phyloP scores from a whole-genome alignment of 306 rosid species.

The Begonia masoniana region DNA sequence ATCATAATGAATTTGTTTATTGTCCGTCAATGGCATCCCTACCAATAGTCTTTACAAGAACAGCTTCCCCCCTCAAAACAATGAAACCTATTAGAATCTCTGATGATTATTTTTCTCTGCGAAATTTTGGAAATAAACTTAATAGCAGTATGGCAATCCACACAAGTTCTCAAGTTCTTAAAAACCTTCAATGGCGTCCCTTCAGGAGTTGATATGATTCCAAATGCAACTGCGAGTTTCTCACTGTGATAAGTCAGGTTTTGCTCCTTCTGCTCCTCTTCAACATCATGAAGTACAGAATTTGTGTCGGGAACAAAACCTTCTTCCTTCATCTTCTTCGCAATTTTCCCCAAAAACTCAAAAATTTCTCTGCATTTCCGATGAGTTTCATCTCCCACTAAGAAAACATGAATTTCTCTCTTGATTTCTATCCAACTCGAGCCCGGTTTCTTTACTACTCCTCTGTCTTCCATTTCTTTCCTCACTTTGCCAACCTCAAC shows the following conservation, averaged over 20 bases:
- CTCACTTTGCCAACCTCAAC: slow-evolving; percentile 38
- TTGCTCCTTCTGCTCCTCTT: slow-evolving; percentile 55
- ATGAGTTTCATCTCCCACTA: slow-evolving; percentile 50
- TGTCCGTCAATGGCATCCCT: too few relatives aligned
- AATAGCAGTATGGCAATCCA: slow-evolving; percentile 52
- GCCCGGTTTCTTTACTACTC: slow-evolving; percentile 46
- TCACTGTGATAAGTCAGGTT: slow-evolving; percentile 58
- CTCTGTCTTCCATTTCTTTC: slow-evolving; percentile 31
- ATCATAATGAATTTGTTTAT: too few relatives aligned
- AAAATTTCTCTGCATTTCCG: slow-evolving; percentile 43
- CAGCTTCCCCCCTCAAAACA: slow-evolving; percentile 45
- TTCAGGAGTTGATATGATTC: slow-evolving; percentile 53
- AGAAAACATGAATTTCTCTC: slow-evolving; percentile 40
- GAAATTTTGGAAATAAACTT: slow-evolving; percentile 40
- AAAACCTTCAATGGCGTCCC: slow-evolving; percentile 44
- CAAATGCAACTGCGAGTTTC: slow-evolving; percentile 58
- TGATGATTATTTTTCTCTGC: slow-evolving; percentile 29
- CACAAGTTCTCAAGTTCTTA: slow-evolving; percentile 61
- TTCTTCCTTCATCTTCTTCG: slow-evolving; percentile 46
- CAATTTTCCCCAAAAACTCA: slow-evolving; percentile 29
- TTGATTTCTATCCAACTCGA: slow-evolving; percentile 60
- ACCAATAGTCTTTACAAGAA: slow-evolving; percentile 53
- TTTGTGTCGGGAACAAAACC: slow-evolving; percentile 60
- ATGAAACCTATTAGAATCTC: slow-evolving; percentile 67
- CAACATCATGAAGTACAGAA: slow-evolving; percentile 52